These are phyloP conservation scores for Xylaria cubensis DNA, from an alignment of 495 filamentous ascomycete genomes.

Conservation along the genomic window DNA sequence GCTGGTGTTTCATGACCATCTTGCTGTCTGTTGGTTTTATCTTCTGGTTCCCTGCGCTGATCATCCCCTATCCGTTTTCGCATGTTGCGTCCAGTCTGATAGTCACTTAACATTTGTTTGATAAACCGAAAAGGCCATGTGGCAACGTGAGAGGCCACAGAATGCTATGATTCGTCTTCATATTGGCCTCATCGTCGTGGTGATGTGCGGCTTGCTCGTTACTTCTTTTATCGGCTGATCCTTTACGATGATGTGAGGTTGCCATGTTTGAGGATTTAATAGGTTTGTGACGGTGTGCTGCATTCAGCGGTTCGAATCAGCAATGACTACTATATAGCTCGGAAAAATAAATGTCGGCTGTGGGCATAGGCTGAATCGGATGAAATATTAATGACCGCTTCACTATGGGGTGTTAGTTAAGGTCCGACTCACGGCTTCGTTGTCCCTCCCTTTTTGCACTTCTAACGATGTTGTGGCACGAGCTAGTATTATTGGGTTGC, in stretches of 20 bases:
- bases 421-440: constrained; percentile 1
- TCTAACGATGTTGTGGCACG: constrained; percentile 1
- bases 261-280: constrained; percentile 7
- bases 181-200: neutral
- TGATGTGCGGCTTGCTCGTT: neutral
- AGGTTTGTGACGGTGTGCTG: neutral
- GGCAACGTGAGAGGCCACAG: neutral
- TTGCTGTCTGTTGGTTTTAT: constrained; percentile 1
- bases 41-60: neutral
- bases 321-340: neutral
- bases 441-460: neutral
- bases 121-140: neutral
- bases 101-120: constrained; percentile 1
- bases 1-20: constrained; percentile 1
- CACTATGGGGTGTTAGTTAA: neutral
- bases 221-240: neutral
- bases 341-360: neutral
- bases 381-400: neutral
- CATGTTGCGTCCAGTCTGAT: constrained; percentile 4
- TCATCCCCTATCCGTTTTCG: constrained; percentile 3
- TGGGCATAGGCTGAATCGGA: neutral
- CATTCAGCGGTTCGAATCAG: neutral
- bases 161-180: neutral
- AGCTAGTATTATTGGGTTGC: neutral
- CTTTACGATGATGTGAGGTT: constrained; percentile 4